phyloP scores from a whole-genome alignment of 768 basidiomycete genomes.

The Serendipita vermifera region DNA sequence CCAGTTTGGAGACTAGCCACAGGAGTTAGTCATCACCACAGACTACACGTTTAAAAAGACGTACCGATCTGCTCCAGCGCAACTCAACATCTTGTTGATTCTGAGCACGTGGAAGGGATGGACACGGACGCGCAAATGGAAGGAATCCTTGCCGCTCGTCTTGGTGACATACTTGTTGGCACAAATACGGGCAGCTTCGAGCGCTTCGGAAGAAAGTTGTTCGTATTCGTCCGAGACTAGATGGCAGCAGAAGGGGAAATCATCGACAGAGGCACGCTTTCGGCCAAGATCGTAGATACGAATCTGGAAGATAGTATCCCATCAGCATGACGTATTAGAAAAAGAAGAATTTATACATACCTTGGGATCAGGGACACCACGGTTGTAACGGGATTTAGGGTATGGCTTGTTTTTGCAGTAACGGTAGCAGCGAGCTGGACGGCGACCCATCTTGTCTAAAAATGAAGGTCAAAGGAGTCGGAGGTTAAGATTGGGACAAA shows the following conservation, averaged over 20 bases:
- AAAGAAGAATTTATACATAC: constrained; percentile 26
- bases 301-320: constrained; percentile 67
- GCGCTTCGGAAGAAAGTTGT: constrained; percentile 87
- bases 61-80: constrained; percentile 95
- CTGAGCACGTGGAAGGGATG: constrained; percentile 99
- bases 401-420: constrained; percentile 99
- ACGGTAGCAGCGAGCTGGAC: constrained; percentile 95
- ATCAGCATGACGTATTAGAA: constrained; percentile 32
- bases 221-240: constrained; percentile 98
- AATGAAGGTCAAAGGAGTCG: not conserved
- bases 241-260: constrained; percentile 95
- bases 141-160: constrained; percentile 94
- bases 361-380: constrained; percentile 96
- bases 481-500: no score
- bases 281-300: constrained; percentile 92
- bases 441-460: constrained; percentile 72
- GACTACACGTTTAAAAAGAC: constrained; percentile 25
- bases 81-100: constrained; percentile 99
- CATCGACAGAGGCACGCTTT: constrained; percentile 92
- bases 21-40: constrained; percentile 20
- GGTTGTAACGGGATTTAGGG: constrained; percentile 91
- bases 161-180: constrained; percentile 99
- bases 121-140: constrained; percentile 93
- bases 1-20: constrained; percentile 80
- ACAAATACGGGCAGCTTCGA: constrained; percentile 97